Conservation (phyloP, 768 basidiomycete species). For the Russula vinacea region DNA sequence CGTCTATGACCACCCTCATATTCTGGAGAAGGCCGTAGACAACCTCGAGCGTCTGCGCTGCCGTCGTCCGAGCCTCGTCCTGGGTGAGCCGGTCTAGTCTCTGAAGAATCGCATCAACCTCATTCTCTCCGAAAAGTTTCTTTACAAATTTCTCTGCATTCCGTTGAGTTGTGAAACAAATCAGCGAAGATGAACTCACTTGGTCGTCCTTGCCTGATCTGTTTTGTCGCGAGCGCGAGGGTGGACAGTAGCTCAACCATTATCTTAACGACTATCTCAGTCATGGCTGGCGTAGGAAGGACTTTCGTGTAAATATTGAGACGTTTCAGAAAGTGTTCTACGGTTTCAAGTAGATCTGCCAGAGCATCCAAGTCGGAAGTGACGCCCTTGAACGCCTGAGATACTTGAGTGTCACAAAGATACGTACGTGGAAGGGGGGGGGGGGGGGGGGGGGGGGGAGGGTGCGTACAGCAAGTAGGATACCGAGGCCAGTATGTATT, state of each 20-base stretch:
- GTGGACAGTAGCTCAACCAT: slow-evolving; percentile 2
- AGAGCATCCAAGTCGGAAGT: neutral
- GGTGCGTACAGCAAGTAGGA: neutral
- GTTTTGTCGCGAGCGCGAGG: neutral
- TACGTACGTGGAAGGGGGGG: neutral
- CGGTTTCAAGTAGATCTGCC: neutral
- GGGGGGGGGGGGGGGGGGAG: too few relatives aligned
- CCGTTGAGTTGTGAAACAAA: neutral
- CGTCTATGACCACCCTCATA: neutral
- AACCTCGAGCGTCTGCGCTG: slow-evolving; percentile 1
- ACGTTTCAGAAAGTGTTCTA: neutral
- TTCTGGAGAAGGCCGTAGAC: slow-evolving; percentile 1
- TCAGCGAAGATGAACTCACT: neutral
- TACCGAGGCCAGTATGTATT: neutral
- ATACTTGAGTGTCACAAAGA: neutral
- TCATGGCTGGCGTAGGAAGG: neutral
- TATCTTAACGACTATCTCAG: slow-evolving; percentile 1
- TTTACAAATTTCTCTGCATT: too few relatives aligned
- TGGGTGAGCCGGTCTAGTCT: neutral
- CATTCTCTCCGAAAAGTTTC: slow-evolving; percentile 3
- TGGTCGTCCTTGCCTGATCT: neutral
- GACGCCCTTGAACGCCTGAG: neutral
- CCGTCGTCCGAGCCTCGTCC: neutral
- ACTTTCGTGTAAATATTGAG: neutral
- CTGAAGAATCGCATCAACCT: neutral